phyloP scores from a whole-genome alignment of 306 rosid species.

The Sicyos edulis region DNA sequence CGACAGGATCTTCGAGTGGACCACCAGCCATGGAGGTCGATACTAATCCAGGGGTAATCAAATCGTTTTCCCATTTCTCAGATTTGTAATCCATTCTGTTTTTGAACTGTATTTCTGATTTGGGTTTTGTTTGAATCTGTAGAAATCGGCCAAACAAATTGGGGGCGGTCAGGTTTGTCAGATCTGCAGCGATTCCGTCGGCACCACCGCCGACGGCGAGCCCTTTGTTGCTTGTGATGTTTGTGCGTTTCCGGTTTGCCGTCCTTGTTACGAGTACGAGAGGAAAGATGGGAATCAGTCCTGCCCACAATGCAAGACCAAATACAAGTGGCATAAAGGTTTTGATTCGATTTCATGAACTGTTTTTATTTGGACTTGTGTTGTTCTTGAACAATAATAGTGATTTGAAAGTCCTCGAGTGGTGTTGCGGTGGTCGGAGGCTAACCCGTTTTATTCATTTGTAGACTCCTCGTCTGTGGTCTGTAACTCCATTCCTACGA shows the following conservation, averaged over 20 bases:
- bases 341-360: constrained; percentile 6
- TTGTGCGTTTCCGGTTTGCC: constrained; percentile 88
- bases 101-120: background rate
- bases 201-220: constrained; percentile 57
- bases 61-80: too few species aligned
- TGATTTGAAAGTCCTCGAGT: too few species aligned
- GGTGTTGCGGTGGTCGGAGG: too few species aligned
- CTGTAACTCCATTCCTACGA: too few species aligned
- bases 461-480: too few species aligned
- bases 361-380: background rate
- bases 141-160: constrained; percentile 19
- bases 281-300: constrained; percentile 97
- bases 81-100: background rate
- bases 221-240: constrained; percentile 76
- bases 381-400: background rate
- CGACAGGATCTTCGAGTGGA: background rate
- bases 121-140: background rate
- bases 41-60: constrained; percentile 18
- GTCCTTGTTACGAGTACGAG: constrained; percentile 94
- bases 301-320: constrained; percentile 95
- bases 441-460: too few species aligned
- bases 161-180: constrained; percentile 70
- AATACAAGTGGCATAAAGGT: constrained; percentile 88
- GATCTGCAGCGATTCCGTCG: constrained; percentile 87
- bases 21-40: constrained; percentile 21